A percentile compares a stretch with the other conserved stretches of the same genome.
Conservation (phyloP, 345 rosid genomes). For the Citrus unshiu region DNA sequence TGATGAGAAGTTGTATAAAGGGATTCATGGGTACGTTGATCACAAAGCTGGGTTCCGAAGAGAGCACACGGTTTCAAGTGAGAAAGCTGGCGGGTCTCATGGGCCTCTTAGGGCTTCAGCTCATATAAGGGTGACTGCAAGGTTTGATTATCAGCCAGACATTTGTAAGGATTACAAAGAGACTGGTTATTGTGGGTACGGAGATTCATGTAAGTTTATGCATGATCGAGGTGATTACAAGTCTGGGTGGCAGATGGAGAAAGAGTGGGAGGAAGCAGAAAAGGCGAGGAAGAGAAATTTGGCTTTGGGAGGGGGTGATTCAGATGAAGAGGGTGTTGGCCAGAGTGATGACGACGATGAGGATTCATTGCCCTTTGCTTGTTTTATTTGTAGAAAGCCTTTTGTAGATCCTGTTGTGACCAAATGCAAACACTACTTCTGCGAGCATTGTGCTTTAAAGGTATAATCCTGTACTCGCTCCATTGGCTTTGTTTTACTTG, state of each 20-base stretch:
- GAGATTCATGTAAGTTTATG: slow-evolving; percentile 86
- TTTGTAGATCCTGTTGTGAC: slow-evolving; percentile 87
- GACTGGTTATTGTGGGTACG: slow-evolving; percentile 92
- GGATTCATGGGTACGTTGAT: slow-evolving; percentile 79
- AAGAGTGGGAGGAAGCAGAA: slow-evolving; percentile 91
- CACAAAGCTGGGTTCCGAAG: slow-evolving; percentile 92
- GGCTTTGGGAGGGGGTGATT: slow-evolving; percentile 62
- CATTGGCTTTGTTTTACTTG: background rate
- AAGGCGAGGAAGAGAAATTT: slow-evolving; percentile 72
- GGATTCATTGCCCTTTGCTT: slow-evolving; percentile 70
- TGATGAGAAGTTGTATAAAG: slow-evolving; percentile 67
- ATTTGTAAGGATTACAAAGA: slow-evolving; percentile 93
- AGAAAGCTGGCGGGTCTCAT: slow-evolving; percentile 91
- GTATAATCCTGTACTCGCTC: slow-evolving; percentile 17
- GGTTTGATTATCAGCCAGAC: slow-evolving; percentile 91
- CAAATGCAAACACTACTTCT: slow-evolving; percentile 86
- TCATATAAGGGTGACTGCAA: slow-evolving; percentile 81
- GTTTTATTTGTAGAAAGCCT: slow-evolving; percentile 73
- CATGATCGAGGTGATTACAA: slow-evolving; percentile 94
- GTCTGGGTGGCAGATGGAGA: slow-evolving; percentile 90
- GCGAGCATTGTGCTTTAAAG: slow-evolving; percentile 93
- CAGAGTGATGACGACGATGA: slow-evolving; percentile 46
- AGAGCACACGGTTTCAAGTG: slow-evolving; percentile 81
- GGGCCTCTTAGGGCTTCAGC: slow-evolving; percentile 97
- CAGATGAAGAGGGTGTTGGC: slow-evolving; percentile 37